phyloP scores from a whole-genome alignment of 352 stramenopile genomes.

The Phytophthora colocasiae region DNA sequence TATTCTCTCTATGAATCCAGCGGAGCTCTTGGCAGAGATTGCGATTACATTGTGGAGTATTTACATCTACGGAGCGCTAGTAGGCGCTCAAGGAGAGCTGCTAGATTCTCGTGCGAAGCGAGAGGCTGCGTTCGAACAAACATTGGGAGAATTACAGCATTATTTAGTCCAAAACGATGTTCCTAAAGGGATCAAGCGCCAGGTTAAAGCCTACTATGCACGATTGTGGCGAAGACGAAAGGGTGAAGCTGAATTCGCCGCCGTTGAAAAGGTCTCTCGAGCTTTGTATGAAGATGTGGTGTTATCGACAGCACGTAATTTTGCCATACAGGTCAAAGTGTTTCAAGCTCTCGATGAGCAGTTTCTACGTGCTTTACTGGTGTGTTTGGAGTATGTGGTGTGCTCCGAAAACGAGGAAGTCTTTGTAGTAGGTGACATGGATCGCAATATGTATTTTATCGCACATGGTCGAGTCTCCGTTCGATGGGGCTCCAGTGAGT shows the following conservation, averaged over 20 bases:
- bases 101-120: constrained; percentile 51
- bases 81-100: constrained; percentile 64
- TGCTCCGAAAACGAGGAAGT: constrained; percentile 74
- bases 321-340: constrained; percentile 56
- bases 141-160: constrained; percentile 67
- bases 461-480: constrained; percentile 63
- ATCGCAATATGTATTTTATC: constrained; percentile 86
- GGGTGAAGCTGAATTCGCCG: constrained; percentile 63
- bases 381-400: constrained; percentile 65
- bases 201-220: constrained; percentile 78
- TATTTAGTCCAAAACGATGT: constrained; percentile 77
- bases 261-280: constrained; percentile 54
- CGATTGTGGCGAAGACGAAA: constrained; percentile 63
- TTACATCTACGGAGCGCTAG: constrained; percentile 75
- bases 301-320: constrained; percentile 50
- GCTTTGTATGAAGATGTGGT: constrained; percentile 70
- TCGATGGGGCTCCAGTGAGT: constrained; percentile 56
- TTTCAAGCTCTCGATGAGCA: constrained; percentile 47
- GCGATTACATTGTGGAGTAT: constrained; percentile 65
- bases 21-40: constrained; percentile 68
- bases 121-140: constrained; percentile 72
- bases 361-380: constrained; percentile 69
- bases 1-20: constrained; percentile 70
- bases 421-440: constrained; percentile 76
- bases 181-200: constrained; percentile 66